Conservation (phyloP, 1,284 basidiomycete genomes). For the Hemileia vastatrix region DNA sequence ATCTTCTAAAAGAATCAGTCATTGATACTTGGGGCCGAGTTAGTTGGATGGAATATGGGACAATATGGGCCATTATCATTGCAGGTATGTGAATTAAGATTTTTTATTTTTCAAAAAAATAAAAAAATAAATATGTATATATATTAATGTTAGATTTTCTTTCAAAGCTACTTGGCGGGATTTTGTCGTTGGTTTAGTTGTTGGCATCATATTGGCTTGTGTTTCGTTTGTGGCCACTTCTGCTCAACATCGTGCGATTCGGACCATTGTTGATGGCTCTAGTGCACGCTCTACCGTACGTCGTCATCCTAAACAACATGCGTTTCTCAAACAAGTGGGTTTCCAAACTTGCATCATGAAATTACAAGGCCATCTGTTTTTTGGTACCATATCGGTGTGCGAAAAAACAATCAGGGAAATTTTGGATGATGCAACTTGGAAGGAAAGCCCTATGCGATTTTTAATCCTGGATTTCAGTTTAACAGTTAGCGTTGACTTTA, state of each 20-base stretch:
- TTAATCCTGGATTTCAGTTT: slow-evolving; percentile 74
- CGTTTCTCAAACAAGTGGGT: slow-evolving; percentile 81
- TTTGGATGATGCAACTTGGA: slow-evolving; percentile 65
- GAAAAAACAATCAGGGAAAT: slow-evolving; percentile 56
- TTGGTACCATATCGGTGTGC: slow-evolving; percentile 58
- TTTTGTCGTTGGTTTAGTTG: slow-evolving; percentile 86
- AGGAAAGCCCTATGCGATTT: slow-evolving; percentile 73
- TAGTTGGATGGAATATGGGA: slow-evolving; percentile 27
- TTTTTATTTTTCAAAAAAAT: neutral
- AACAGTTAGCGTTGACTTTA: slow-evolving; percentile 81
- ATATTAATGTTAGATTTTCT: slow-evolving; percentile 54
- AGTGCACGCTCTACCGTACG: slow-evolving; percentile 70
- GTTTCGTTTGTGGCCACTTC: slow-evolving; percentile 95
- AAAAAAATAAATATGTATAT: neutral
- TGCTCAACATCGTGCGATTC: slow-evolving; percentile 69
- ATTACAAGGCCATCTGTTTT: slow-evolving; percentile 67
- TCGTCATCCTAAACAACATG: slow-evolving; percentile 68
- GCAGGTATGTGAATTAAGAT: slow-evolving; percentile 49
- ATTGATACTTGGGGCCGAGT: slow-evolving; percentile 92
- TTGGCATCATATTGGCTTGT: slow-evolving; percentile 78
- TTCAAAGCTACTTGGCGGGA: slow-evolving; percentile 31
- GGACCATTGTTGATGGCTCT: slow-evolving; percentile 48
- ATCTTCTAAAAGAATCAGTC: slow-evolving; percentile 79
- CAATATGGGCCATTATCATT: slow-evolving; percentile 52
- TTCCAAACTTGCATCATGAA: slow-evolving; percentile 75